A percentile compares a stretch with the other conserved stretches of the same genome.
Conservation (phyloP, 2,329 filamentous ascomycete species). For the Emmonsiellopsis sp. region DNA sequence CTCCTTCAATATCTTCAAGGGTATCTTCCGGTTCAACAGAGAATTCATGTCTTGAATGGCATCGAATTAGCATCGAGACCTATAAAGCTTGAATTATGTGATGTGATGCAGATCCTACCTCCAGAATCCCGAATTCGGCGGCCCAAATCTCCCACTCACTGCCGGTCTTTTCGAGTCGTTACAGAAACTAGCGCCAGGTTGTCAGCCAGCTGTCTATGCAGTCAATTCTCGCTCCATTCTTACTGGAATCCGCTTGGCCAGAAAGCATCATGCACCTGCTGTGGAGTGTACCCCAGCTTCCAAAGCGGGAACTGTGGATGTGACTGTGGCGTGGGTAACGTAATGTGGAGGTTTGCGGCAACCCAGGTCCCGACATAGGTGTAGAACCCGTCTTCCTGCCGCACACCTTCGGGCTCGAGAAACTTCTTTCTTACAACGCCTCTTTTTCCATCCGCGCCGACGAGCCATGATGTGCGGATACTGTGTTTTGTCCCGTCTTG, state of each 20-base stretch:
- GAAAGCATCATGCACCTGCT: slow-evolving; percentile 21
- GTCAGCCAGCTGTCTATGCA: background rate
- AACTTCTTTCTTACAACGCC: slow-evolving; percentile 23
- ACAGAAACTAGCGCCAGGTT: slow-evolving; percentile 12
- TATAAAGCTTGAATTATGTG: slow-evolving; percentile 17
- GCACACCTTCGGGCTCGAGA: slow-evolving; percentile 19
- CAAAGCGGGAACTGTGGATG: slow-evolving; percentile 22
- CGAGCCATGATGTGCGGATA: slow-evolving; percentile 12
- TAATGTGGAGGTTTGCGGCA: slow-evolving; percentile 19
- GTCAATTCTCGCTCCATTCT: background rate
- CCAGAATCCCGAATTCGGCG: slow-evolving; percentile 20
- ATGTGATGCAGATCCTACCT: slow-evolving; percentile 18
- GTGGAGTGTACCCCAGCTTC: slow-evolving; percentile 17
- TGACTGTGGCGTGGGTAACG: slow-evolving; percentile 16
- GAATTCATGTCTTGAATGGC: slow-evolving; percentile 15
- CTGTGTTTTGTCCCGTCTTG: background rate
- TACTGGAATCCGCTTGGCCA: slow-evolving; percentile 18
- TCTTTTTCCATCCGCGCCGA: slow-evolving; percentile 23
- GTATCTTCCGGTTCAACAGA: slow-evolving; percentile 14
- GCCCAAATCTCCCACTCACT: slow-evolving; percentile 21
- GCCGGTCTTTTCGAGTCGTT: slow-evolving; percentile 18
- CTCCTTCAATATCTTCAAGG: slow-evolving; percentile 11
- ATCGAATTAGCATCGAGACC: slow-evolving; percentile 17
- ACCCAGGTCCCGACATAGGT: slow-evolving; percentile 22
- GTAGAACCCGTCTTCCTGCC: slow-evolving; percentile 8